These are phyloP conservation scores for Hypoxylon trugodes DNA, from an alignment of 495 filamentous ascomycete species.

Conservation along the genomic window DNA sequence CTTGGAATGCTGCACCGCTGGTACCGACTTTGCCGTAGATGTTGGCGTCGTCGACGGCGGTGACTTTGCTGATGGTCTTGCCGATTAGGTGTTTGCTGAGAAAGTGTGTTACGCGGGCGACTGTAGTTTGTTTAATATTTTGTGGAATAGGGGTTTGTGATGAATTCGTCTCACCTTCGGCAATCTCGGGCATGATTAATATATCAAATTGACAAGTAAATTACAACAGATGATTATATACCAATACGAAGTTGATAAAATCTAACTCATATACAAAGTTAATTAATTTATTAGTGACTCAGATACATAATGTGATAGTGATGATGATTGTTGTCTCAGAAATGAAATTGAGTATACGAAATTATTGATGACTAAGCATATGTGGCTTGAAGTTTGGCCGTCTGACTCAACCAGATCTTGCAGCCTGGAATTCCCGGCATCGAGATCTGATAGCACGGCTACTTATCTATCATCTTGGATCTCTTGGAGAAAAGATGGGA, in stretches of 20 bases:
- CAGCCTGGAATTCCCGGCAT: slow-evolving; percentile 15
- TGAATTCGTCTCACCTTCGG: slow-evolving; percentile 62
- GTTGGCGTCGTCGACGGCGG: slow-evolving; percentile 77
- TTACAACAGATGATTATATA: neutral
- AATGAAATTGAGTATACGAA: no score
- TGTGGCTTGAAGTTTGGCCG: slow-evolving; percentile 3
- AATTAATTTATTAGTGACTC: no score
- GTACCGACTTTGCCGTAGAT: slow-evolving; percentile 91
- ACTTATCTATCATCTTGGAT: neutral
- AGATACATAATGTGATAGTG: no score
- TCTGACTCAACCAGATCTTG: slow-evolving; percentile 30
- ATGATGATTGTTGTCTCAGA: no score
- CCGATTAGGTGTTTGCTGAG: slow-evolving; percentile 82
- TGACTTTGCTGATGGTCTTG: slow-evolving; percentile 75
- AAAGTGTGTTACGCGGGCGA: slow-evolving; percentile 86
- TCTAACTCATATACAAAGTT: no score
- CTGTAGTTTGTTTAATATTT: slow-evolving; percentile 47
- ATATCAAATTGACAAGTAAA: neutral
- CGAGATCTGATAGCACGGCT: slow-evolving; percentile 1
- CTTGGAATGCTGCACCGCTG: slow-evolving; percentile 72
- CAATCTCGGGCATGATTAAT: slow-evolving; percentile 77
- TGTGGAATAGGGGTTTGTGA: neutral
- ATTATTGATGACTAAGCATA: neutral
- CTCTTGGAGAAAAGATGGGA: neutral
- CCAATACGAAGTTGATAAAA: no score